Percentiles rank a stretch among this genome's conserved stretches.
Evolutionary conservation across 768 basidiomycete genomes (phyloP).

Genomic region (Rhizopogon salebrosus): DNA sequence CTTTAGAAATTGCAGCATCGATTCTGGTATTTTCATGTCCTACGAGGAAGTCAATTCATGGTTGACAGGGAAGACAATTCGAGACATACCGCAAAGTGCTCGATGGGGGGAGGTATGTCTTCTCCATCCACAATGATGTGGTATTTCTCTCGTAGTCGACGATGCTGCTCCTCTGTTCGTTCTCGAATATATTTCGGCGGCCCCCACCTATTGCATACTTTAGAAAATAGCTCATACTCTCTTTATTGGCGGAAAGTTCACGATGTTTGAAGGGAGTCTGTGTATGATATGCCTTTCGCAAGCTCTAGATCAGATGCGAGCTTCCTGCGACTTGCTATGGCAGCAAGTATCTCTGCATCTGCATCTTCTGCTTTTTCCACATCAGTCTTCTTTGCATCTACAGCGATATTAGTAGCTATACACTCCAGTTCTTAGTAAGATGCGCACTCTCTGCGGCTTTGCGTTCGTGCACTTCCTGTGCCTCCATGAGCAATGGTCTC

Average conservation of each 20-base stretch:
- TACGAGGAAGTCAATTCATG: constrained; percentile 24
- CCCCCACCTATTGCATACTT: constrained; percentile 59
- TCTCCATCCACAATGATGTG: constrained; percentile 96
- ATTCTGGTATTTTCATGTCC: constrained; percentile 98
- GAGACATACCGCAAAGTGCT: constrained; percentile 66
- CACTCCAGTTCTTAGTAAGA: not conserved
- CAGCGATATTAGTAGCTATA: constrained; percentile 12
- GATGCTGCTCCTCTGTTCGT: constrained; percentile 61
- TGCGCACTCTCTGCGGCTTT: constrained; percentile 75
- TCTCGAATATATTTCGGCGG: constrained; percentile 82
- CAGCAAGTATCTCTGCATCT: constrained; percentile 87
- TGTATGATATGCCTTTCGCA: constrained; percentile 89
- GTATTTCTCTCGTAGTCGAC: constrained; percentile 77
- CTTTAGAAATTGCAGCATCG: constrained; percentile 78
- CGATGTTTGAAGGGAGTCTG: constrained; percentile 80
- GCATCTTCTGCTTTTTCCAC: constrained; percentile 82
- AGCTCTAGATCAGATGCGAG: constrained; percentile 91
- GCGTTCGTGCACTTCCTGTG: constrained; percentile 87
- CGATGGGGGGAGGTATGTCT: constrained; percentile 89
- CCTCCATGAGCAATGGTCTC: constrained; percentile 84
- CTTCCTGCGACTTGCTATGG: constrained; percentile 86
- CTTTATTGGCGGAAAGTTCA: constrained; percentile 30
- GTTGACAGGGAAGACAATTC: not conserved
- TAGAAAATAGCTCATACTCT: not conserved
- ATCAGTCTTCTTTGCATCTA: constrained; percentile 84